These are phyloP conservation scores for Setomelanomma holmii DNA, from an alignment of 2,329 filamentous ascomycete species.

Conservation along the genomic window DNA sequence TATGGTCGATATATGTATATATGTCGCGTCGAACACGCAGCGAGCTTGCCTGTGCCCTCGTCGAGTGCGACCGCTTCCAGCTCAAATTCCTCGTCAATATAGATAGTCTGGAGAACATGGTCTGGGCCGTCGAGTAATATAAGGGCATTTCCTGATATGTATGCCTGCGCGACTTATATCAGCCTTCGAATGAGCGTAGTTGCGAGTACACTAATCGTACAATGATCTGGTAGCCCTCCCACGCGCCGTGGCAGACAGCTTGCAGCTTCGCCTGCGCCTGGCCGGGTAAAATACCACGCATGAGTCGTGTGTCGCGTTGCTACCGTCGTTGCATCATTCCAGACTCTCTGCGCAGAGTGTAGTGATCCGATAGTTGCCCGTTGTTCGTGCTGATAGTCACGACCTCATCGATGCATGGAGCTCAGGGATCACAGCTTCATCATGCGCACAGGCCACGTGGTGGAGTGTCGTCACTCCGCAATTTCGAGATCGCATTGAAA, in stretches of 20 bases:
- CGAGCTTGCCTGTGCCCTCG: constrained; percentile 83
- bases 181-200: constrained; percentile 9
- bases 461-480: constrained; percentile 20
- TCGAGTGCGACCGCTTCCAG: constrained; percentile 83
- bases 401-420: constrained; percentile 1
- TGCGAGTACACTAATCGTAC: constrained; percentile 57
- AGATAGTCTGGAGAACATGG: constrained; percentile 85
- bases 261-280: constrained; percentile 79
- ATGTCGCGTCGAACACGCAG: constrained; percentile 69
- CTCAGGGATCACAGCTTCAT: constrained; percentile 11
- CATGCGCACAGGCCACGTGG: constrained; percentile 44
- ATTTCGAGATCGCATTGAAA: no score
- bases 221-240: constrained; percentile 75
- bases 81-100: constrained; percentile 74
- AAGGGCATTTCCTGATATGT: constrained; percentile 88
- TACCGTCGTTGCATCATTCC: constrained; percentile 8
- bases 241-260: constrained; percentile 75
- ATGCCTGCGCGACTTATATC: constrained; percentile 63
- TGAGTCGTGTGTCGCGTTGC: constrained; percentile 44
- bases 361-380: not conserved
- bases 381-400: not conserved
- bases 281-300: constrained; percentile 82
- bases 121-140: constrained; percentile 79
- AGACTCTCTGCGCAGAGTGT: not conserved
- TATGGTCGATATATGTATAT: constrained; percentile 83